Percentiles rank a stretch among this genome's conserved stretches.
These are phyloP conservation scores for Periconia sp. DNA, from an alignment of 2,329 filamentous ascomycete genomes.

Conservation along the genomic window DNA sequence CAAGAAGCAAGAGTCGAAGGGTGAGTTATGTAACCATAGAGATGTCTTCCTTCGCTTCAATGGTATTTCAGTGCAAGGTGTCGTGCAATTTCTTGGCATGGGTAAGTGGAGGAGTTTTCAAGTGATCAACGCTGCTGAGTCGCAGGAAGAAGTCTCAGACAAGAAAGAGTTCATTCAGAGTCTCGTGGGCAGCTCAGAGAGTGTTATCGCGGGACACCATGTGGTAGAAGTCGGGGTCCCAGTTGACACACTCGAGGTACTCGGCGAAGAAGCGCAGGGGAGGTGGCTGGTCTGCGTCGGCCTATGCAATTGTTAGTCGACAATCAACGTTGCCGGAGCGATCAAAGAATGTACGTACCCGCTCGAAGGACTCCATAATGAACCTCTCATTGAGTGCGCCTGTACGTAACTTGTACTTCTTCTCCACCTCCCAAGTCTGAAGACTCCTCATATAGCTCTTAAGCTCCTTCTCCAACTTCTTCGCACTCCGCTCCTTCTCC, in stretches of 20 bases:
- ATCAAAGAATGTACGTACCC: slow-evolving; percentile 21
- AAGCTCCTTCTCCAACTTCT: slow-evolving; percentile 35
- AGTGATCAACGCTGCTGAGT: too few species aligned
- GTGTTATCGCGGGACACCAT: slow-evolving; percentile 24
- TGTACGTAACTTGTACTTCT: slow-evolving; percentile 39
- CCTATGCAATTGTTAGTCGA: slow-evolving; percentile 15
- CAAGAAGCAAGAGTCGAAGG: too few species aligned
- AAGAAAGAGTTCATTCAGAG: too few species aligned
- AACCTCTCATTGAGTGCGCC: slow-evolving; percentile 38
- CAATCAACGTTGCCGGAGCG: not conserved
- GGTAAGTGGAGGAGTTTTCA: too few species aligned
- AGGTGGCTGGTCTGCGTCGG: slow-evolving; percentile 43
- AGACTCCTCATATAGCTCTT: slow-evolving; percentile 37
- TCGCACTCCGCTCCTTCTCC: slow-evolving; percentile 19
- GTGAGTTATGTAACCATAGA: too few species aligned
- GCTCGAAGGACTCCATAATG: slow-evolving; percentile 44
- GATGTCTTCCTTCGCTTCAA: too few species aligned
- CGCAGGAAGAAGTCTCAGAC: too few species aligned
- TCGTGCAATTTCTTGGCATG: too few species aligned
- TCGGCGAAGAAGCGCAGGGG: slow-evolving; percentile 52
- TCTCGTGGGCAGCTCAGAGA: slow-evolving; percentile 11
- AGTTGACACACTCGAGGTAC: slow-evolving; percentile 49
- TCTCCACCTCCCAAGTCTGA: slow-evolving; percentile 40
- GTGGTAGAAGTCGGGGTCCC: slow-evolving; percentile 46
- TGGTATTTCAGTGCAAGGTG: too few species aligned